phyloP scores from a whole-genome alignment of 257 asterid genomes.

The Mentha longifolia region DNA sequence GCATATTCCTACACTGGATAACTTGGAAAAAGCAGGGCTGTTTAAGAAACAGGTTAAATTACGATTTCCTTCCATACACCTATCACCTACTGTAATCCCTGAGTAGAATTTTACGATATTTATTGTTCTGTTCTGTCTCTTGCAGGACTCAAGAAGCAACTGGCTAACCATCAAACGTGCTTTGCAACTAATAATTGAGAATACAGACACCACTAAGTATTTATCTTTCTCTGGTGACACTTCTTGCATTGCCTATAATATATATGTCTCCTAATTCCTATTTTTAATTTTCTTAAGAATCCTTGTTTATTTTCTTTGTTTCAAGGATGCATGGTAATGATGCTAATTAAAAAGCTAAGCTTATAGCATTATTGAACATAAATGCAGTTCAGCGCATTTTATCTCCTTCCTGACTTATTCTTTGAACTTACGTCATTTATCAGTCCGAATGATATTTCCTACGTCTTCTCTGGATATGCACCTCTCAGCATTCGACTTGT shows the following conservation, averaged over 20 bases:
- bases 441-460: constrained; percentile 92
- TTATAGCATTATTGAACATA: constrained; percentile 25
- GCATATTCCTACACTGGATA: constrained; percentile 82
- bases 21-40: constrained; percentile 95
- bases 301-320: neutral
- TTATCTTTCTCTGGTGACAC: constrained; percentile 17
- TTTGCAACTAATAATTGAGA: constrained; percentile 84
- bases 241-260: constrained; percentile 20
- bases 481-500: constrained; percentile 97
- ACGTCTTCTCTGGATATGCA: constrained; percentile 96
- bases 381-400: constrained; percentile 15
- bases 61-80: constrained; percentile 17
- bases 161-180: constrained; percentile 89
- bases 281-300: constrained; percentile 15
- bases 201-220: constrained; percentile 87
- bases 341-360: neutral
- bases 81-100: constrained; percentile 17
- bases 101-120: constrained; percentile 24
- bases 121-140: constrained; percentile 32
- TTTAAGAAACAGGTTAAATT: constrained; percentile 77
- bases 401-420: neutral
- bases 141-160: constrained; percentile 88
- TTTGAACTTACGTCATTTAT: constrained; percentile 27
- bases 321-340: neutral
- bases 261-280: neutral